Percentiles rank a stretch among this genome's conserved stretches.
phyloP scores from a whole-genome alignment of 2,329 filamentous ascomycete genomes.

The Parascedosporium putredinis region DNA sequence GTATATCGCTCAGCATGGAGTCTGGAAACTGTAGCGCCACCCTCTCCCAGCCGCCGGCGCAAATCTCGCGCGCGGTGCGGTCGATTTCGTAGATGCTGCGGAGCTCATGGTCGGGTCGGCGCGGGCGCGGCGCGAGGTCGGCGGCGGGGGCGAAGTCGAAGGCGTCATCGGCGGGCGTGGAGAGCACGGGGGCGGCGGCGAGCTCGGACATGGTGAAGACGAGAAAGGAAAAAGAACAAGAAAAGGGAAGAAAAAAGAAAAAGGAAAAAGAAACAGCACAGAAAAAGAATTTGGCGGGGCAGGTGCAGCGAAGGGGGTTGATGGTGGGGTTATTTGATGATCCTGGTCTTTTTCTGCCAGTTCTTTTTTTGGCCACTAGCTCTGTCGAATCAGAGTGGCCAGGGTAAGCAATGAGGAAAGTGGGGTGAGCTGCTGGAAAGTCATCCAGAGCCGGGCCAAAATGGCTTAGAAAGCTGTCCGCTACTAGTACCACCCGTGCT shows the following conservation, averaged over 20 bases:
- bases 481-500: too few species aligned
- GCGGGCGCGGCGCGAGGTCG: slow-evolving; percentile 20
- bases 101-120: slow-evolving; percentile 56
- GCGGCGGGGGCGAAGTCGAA: slow-evolving; percentile 40
- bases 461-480: too few species aligned
- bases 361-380: too few species aligned
- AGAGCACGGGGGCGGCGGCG: slow-evolving; percentile 47
- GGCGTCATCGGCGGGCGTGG: slow-evolving; percentile 50
- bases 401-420: too few species aligned
- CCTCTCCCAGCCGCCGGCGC: slow-evolving; percentile 57
- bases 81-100: slow-evolving; percentile 72
- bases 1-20: slow-evolving; percentile 78
- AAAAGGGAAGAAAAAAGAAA: neutral
- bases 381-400: too few species aligned
- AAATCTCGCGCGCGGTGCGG: slow-evolving; percentile 67
- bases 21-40: slow-evolving; percentile 96
- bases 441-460: too few species aligned
- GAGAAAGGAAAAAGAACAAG: neutral
- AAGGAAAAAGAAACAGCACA: neutral
- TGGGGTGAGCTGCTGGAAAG: too few species aligned
- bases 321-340: too few species aligned
- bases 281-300: neutral
- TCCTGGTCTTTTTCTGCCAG: too few species aligned
- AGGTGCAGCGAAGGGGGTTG: too few species aligned
- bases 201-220: slow-evolving; percentile 32